Evolutionary conservation across 1,284 basidiomycete species (phyloP).

Genomic region (Puccinia horiana): DNA sequence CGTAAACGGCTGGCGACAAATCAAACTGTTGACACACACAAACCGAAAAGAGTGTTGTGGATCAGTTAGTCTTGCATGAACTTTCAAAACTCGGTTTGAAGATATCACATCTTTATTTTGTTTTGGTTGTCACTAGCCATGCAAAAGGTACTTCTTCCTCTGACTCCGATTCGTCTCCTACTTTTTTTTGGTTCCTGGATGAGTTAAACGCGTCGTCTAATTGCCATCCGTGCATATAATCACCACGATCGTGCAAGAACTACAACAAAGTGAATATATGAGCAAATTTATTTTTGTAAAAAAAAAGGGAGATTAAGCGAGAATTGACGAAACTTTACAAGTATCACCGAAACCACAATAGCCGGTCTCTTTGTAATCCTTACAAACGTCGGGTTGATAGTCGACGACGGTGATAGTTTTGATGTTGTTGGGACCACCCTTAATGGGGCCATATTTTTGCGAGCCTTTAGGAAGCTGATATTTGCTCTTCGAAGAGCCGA

Average conservation of each 20-base stretch:
- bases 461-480: slow-evolving; percentile 63
- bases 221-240: slow-evolving; percentile 96
- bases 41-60: not conserved
- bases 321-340: slow-evolving; percentile 67
- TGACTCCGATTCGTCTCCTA: slow-evolving; percentile 57
- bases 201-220: slow-evolving; percentile 66
- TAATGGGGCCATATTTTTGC: slow-evolving; percentile 53
- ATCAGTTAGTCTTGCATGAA: not conserved
- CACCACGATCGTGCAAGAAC: slow-evolving; percentile 63
- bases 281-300: slow-evolving; percentile 72
- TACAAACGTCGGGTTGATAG: slow-evolving; percentile 98
- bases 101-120: too few species aligned
- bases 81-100: not conserved
- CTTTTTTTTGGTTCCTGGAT: slow-evolving; percentile 52
- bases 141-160: slow-evolving; percentile 92
- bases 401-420: slow-evolving; percentile 92
- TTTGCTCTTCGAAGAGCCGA: slow-evolving; percentile 78
- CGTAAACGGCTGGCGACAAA: slow-evolving; percentile 90
- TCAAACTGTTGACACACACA: too few species aligned
- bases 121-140: too few species aligned
- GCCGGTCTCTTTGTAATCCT: slow-evolving; percentile 99
- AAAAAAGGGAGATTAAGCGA: slow-evolving; percentile 73
- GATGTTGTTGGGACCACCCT: slow-evolving; percentile 69
- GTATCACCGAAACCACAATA: slow-evolving; percentile 99
- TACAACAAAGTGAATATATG: slow-evolving; percentile 42